Percentiles rank a stretch among this genome's conserved stretches.
Evolutionary conservation across 2,329 filamentous ascomycete genomes (phyloP).

Genomic region (Penicillium crustosum): DNA sequence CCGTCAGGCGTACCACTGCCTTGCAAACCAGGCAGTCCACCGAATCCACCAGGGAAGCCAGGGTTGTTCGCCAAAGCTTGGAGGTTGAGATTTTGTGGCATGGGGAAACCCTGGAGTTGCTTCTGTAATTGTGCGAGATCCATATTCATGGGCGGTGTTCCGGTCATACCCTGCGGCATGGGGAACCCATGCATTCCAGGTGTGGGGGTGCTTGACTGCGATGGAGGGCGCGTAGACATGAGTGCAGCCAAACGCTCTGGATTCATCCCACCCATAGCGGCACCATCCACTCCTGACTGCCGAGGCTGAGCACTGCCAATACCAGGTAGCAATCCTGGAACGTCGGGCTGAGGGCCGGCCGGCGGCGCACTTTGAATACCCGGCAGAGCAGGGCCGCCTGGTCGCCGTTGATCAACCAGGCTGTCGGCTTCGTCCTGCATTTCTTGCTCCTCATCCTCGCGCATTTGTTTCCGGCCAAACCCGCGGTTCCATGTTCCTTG

Average conservation of each 20-base stretch:
- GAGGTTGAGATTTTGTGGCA: constrained; percentile 38
- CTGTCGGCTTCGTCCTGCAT: constrained; percentile 90
- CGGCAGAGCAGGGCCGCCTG: constrained; percentile 55
- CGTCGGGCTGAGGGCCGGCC: constrained; percentile 39
- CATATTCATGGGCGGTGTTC: constrained; percentile 48
- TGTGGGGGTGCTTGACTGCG: constrained; percentile 29
- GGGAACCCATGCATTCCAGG: constrained; percentile 40
- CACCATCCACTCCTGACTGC: constrained; percentile 31
- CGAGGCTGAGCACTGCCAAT: constrained; percentile 49
- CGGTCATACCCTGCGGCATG: constrained; percentile 47
- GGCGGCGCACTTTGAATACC: constrained; percentile 57
- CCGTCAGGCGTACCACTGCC: constrained; percentile 45
- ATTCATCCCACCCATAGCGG: constrained; percentile 51
- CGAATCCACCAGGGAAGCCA: constrained; percentile 33
- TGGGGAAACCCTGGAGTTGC: constrained; percentile 39
- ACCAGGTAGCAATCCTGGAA: constrained; percentile 48
- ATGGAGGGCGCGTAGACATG: constrained; percentile 48
- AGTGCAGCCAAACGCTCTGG: constrained; percentile 44
- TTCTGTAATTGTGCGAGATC: constrained; percentile 41
- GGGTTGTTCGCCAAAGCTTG: constrained; percentile 41
- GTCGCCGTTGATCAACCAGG: constrained; percentile 86
- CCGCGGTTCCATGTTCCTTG: constrained; percentile 91
- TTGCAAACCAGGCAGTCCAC: constrained; percentile 36
- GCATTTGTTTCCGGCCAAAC: constrained; percentile 72
- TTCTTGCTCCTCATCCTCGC: constrained; percentile 92